Evolutionary conservation across 2,329 filamentous ascomycete genomes (phyloP).

Genomic region (Pestalotiopsis sp.): DNA sequence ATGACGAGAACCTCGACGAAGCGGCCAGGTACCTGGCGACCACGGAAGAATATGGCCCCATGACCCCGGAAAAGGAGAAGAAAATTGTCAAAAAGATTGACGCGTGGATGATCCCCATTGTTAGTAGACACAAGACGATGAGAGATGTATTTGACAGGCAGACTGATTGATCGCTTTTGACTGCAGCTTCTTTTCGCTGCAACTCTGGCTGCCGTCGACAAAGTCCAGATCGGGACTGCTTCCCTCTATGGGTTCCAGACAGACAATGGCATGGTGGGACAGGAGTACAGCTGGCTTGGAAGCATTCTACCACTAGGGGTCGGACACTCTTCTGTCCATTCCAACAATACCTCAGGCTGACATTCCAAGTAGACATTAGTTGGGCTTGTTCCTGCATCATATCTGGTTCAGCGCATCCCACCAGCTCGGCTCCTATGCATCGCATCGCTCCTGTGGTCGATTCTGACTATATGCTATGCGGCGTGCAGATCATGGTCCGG

Average conservation of each 20-base stretch:
- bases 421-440: constrained; percentile 25
- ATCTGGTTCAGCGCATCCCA: constrained; percentile 26
- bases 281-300: constrained; percentile 33
- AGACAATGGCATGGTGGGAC: constrained; percentile 32
- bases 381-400: constrained; percentile 26
- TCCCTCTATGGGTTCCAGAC: constrained; percentile 33
- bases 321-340: constrained; percentile 4
- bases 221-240: constrained; percentile 32
- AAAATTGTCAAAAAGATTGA: constrained; percentile 28
- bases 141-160: background rate
- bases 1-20: constrained; percentile 19
- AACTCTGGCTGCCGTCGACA: constrained; percentile 32
- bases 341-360: background rate
- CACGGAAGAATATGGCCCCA: constrained; percentile 22
- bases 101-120: constrained; percentile 27
- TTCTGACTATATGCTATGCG: constrained; percentile 26
- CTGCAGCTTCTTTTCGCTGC: constrained; percentile 27
- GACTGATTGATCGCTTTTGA: background rate
- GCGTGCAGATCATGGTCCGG: constrained; percentile 26
- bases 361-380: constrained; percentile 15
- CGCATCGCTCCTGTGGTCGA: constrained; percentile 30
- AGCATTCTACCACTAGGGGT: constrained; percentile 30
- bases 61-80: constrained; percentile 29
- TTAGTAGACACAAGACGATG: constrained; percentile 10
- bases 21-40: constrained; percentile 22